These are phyloP conservation scores for Porcisia hertigi DNA, from an alignment of 208 protist species.

Conservation along the genomic window DNA sequence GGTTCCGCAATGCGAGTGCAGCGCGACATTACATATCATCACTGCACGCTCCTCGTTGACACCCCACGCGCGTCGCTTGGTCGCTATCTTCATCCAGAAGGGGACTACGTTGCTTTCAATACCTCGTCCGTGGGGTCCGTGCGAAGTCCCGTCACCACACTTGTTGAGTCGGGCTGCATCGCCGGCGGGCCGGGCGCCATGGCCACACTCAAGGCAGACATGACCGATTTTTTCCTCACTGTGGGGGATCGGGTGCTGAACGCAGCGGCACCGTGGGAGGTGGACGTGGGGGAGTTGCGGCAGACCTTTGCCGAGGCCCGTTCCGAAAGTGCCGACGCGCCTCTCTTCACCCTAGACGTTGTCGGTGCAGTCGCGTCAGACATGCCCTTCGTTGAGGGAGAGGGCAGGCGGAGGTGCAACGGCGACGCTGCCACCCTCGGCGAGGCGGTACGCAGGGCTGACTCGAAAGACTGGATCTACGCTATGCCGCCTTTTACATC, in stretches of 20 bases:
- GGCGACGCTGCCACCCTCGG: constrained; percentile 38
- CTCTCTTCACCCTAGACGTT: constrained; percentile 15
- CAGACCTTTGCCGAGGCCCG: not conserved
- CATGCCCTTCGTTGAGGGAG: constrained; percentile 48
- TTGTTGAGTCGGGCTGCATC: constrained; percentile 27
- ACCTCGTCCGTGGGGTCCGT: constrained; percentile 64
- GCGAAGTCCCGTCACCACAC: constrained; percentile 74
- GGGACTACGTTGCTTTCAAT: constrained; percentile 47
- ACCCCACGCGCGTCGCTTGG: constrained; percentile 40
- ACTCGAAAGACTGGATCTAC: constrained; percentile 51
- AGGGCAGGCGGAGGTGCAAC: constrained; percentile 29
- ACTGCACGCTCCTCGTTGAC: constrained; percentile 83
- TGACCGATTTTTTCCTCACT: constrained; percentile 49
- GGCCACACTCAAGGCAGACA: constrained; percentile 13
- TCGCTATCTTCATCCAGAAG: constrained; percentile 59
- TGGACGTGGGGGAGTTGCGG: constrained; percentile 8
- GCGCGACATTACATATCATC: constrained; percentile 78
- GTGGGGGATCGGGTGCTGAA: constrained; percentile 32
- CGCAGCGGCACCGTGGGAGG: constrained; percentile 38
- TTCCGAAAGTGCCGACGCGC: not conserved
- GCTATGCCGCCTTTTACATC: constrained; percentile 75
- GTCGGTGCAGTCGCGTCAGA: constrained; percentile 22
- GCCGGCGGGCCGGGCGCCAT: constrained; percentile 13
- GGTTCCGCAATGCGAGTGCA: constrained; percentile 91
- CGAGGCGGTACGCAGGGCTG: constrained; percentile 42